phyloP scores from a whole-genome alignment of 495 filamentous ascomycete genomes.

The Friedmanniomyces simplex region DNA sequence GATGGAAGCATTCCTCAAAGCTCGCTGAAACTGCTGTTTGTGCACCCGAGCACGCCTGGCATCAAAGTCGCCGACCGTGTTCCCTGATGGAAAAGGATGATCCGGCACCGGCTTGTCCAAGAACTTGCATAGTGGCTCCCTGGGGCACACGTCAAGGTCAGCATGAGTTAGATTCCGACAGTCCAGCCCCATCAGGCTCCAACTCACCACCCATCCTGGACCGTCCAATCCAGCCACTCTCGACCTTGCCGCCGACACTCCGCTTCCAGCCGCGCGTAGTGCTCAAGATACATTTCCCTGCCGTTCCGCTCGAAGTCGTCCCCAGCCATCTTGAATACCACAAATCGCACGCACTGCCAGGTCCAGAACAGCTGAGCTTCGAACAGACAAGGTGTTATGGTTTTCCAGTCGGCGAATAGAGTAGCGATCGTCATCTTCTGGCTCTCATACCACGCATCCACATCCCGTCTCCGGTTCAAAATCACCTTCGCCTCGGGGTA shows the following conservation, averaged over 20 bases:
- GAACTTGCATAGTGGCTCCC: slow-evolving; percentile 12
- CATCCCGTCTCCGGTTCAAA: slow-evolving; percentile 7
- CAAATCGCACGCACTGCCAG: neutral
- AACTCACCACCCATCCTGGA: slow-evolving; percentile 8
- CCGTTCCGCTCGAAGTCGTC: neutral
- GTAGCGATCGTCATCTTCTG: slow-evolving; percentile 1
- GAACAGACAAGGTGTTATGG: neutral
- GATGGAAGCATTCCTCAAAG: neutral
- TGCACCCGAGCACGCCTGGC: neutral
- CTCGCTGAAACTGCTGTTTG: neutral
- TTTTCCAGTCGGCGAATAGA: neutral
- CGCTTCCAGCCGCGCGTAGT: slow-evolving; percentile 8
- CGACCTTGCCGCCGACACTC: slow-evolving; percentile 10
- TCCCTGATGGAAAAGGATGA: neutral
- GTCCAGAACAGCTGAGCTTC: slow-evolving; percentile 3
- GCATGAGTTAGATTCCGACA: neutral
- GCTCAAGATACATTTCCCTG: slow-evolving; percentile 15
- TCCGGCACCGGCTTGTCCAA: slow-evolving; percentile 15
- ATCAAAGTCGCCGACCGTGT: neutral
- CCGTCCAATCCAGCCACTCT: slow-evolving; percentile 7
- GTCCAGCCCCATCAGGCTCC: neutral
- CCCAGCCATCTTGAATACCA: neutral
- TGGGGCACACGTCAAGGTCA: neutral
- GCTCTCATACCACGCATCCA: slow-evolving; percentile 12
- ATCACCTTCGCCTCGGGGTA: slow-evolving; percentile 14